These are phyloP conservation scores for Letharia columbiana DNA, from an alignment of 495 filamentous ascomycete genomes.

Conservation along the genomic window DNA sequence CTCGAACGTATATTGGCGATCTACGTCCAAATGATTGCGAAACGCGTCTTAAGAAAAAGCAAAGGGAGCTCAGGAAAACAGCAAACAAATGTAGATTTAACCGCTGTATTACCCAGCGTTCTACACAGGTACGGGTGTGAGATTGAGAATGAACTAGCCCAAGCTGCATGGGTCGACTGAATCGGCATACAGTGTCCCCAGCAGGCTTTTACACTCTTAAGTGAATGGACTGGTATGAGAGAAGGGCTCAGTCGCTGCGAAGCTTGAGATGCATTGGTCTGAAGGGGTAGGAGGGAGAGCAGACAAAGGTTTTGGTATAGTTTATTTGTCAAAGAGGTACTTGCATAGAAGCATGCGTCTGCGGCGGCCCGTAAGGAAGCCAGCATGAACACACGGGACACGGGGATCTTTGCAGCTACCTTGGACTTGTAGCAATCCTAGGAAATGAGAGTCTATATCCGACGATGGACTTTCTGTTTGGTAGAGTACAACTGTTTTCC, in stretches of 20 bases:
- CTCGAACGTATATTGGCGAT: neutral
- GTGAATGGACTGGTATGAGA: neutral
- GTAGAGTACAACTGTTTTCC: neutral
- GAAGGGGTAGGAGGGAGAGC: neutral
- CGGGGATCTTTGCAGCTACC: neutral
- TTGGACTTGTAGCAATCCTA: neutral
- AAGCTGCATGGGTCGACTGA: neutral
- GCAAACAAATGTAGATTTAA: neutral
- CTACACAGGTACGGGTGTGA: neutral
- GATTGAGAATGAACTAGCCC: neutral
- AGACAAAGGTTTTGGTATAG: neutral
- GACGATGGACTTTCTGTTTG: neutral
- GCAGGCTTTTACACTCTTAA: neutral
- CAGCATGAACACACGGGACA: conserved; percentile 2
- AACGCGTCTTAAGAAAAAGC: neutral
- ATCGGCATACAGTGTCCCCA: neutral
- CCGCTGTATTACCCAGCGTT: neutral
- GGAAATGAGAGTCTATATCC: neutral
- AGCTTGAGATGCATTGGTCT: neutral
- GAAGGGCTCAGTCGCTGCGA: neutral
- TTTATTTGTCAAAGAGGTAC: neutral
- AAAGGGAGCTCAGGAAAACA: neutral
- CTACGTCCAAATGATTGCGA: neutral
- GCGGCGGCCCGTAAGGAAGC: conserved; percentile 1
- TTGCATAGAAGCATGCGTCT: conserved; percentile 4